phyloP scores from a whole-genome alignment of 1,284 basidiomycete species.

The Apiotrichum laibachii region DNA sequence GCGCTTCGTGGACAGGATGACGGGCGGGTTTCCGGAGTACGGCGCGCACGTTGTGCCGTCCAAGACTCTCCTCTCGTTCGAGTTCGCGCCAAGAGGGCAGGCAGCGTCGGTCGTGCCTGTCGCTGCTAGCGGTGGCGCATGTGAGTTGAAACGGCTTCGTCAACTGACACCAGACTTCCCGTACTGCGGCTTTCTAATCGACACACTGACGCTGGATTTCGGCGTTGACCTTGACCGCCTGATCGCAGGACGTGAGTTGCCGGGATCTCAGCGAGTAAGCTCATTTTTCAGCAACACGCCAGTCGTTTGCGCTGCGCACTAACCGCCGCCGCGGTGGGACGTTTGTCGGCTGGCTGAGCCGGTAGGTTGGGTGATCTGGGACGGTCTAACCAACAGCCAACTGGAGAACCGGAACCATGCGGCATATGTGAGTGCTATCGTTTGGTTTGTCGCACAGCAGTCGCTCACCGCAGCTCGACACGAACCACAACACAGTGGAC shows the following conservation, averaged over 20 bases:
- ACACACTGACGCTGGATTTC: slow-evolving; percentile 71
- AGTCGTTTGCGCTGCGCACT: slow-evolving; percentile 46
- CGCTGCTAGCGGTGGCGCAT: slow-evolving; percentile 11
- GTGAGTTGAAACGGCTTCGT: slow-evolving; percentile 4
- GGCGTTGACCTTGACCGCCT: slow-evolving; percentile 69
- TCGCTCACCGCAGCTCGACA: slow-evolving; percentile 59
- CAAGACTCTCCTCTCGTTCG: slow-evolving; percentile 70
- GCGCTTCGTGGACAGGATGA: slow-evolving; percentile 74
- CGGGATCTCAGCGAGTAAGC: not conserved
- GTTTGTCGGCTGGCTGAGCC: slow-evolving; percentile 48
- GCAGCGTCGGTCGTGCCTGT: slow-evolving; percentile 25
- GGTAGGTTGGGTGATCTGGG: slow-evolving; percentile 17
- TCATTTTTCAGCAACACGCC: slow-evolving; percentile 36
- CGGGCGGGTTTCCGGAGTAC: slow-evolving; percentile 82
- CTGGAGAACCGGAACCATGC: slow-evolving; percentile 51
- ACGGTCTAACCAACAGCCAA: slow-evolving; percentile 27
- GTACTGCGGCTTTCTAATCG: slow-evolving; percentile 82
- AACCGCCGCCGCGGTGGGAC: slow-evolving; percentile 31
- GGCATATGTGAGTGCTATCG: slow-evolving; percentile 37
- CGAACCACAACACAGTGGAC: slow-evolving; percentile 62
- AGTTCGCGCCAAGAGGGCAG: slow-evolving; percentile 24
- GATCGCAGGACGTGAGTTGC: slow-evolving; percentile 58
- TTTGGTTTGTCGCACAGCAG: too few relatives aligned
- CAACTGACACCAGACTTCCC: slow-evolving; percentile 64
- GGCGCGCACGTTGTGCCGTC: slow-evolving; percentile 84